These are phyloP conservation scores for Mitragyna speciosa DNA, from an alignment of 257 asterid genomes.

Conservation along the genomic window DNA sequence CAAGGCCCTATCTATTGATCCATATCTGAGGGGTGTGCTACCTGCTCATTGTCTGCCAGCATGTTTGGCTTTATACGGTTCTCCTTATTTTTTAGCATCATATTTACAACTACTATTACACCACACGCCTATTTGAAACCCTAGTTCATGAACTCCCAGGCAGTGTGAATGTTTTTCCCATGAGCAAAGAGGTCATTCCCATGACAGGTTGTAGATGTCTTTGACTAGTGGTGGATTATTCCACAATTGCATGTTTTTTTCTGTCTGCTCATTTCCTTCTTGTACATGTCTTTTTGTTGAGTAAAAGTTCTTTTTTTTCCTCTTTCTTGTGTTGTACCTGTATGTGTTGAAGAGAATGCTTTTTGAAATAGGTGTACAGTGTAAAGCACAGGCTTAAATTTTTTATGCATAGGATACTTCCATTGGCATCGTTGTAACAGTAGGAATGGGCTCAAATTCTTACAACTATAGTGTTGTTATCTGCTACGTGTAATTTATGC, in stretches of 20 bases:
- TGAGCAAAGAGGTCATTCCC: not conserved
- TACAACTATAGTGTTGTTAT: not conserved
- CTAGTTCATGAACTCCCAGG: not conserved
- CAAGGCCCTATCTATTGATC: not conserved
- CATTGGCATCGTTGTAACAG: not conserved
- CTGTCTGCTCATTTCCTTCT: not conserved
- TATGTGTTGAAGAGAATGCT: not conserved
- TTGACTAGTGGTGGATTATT: not conserved
- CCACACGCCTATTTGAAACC: not conserved
- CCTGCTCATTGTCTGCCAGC: not conserved
- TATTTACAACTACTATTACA: not conserved
- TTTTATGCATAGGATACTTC: not conserved
- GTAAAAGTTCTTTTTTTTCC: not conserved
- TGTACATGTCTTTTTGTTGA: not conserved
- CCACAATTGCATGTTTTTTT: not conserved
- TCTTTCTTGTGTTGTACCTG: not conserved
- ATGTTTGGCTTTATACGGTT: not conserved
- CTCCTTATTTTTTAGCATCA: not conserved
- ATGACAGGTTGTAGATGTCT: not conserved
- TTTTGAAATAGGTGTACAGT: not conserved
- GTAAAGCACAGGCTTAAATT: not conserved
- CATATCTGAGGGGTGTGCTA: not conserved
- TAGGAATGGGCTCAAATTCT: not conserved
- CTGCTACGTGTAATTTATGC: not conserved
- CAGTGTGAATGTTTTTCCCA: not conserved